A percentile compares a stretch with the other conserved stretches of the same genome.
Conservation (phyloP, 306 rosid genomes). For the Sophora flavescens region DNA sequence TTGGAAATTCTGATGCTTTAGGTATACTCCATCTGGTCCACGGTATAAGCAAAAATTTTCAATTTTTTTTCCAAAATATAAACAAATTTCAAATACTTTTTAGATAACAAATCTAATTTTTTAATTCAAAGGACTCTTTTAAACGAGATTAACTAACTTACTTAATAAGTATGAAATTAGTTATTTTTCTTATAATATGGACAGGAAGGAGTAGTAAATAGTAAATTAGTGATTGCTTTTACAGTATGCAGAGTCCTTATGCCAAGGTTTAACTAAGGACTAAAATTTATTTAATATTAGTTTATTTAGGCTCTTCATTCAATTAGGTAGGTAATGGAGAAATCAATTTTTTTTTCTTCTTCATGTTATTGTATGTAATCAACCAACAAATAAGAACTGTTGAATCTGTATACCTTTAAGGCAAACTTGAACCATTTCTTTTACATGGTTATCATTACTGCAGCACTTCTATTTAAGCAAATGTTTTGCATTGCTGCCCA, state of each 20-base stretch:
- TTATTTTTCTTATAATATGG: too few species aligned
- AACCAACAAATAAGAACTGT: background rate
- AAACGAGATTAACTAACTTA: too few species aligned
- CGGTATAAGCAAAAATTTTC: too few species aligned
- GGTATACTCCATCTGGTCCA: too few species aligned
- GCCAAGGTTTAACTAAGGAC: background rate
- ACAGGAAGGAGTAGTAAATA: too few species aligned
- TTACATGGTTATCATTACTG: slow-evolving; percentile 2
- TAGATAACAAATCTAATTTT: too few species aligned
- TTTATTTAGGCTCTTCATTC: slow-evolving; percentile 31
- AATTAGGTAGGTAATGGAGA: slow-evolving; percentile 3
- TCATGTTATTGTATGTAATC: background rate
- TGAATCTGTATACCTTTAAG: slow-evolving; percentile 19
- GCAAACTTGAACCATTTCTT: background rate
- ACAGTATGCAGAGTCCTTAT: slow-evolving; percentile 23
- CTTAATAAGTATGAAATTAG: too few species aligned
- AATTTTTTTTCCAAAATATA: too few species aligned
- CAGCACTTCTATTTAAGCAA: background rate
- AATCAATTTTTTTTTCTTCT: background rate
- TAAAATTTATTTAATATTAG: background rate
- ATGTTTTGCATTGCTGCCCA: slow-evolving; percentile 37
- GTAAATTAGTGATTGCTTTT: slow-evolving; percentile 17
- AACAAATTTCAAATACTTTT: too few species aligned
- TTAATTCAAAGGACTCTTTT: too few species aligned
- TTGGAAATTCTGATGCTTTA: slow-evolving; percentile 26